These are phyloP conservation scores for Cladosporium cucumerinum DNA, from an alignment of 2,329 filamentous ascomycete genomes.

Conservation along the genomic window DNA sequence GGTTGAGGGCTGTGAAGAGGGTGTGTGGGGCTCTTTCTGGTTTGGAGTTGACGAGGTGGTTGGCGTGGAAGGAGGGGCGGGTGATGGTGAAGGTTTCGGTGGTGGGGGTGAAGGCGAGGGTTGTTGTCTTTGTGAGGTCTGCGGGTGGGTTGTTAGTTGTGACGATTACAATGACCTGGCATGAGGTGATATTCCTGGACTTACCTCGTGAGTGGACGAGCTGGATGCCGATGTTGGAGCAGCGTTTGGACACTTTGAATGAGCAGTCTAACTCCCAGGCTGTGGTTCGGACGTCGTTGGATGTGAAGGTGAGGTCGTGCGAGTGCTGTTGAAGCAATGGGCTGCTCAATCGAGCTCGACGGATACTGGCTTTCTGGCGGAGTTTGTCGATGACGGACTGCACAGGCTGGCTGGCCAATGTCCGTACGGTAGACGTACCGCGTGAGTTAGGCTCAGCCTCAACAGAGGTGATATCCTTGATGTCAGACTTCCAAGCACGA, in stretches of 20 bases:
- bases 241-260: conserved; percentile 23
- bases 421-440: conserved; percentile 42
- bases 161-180: neutral
- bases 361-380: conserved; percentile 25
- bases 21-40: conserved; percentile 43
- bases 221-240: conserved; percentile 23
- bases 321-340: conserved; percentile 2
- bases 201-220: conserved; percentile 27
- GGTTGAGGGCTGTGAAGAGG: conserved; percentile 38
- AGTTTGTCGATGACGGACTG: conserved; percentile 23
- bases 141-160: neutral
- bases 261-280: conserved; percentile 27
- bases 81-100: conserved; percentile 40
- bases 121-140: conserved; percentile 35
- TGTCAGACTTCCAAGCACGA: conserved; percentile 35
- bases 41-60: conserved; percentile 27
- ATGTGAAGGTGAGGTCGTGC: conserved; percentile 14
- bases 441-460: conserved; percentile 28
- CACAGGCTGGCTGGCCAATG: conserved; percentile 36
- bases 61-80: conserved; percentile 34
- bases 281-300: conserved; percentile 17
- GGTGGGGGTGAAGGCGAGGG: conserved; percentile 38
- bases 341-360: conserved; percentile 9
- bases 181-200: neutral
- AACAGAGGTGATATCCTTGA: conserved; percentile 44